phyloP scores from a whole-genome alignment of 2,329 filamentous ascomycete genomes.

The Nothophoma quercina region DNA sequence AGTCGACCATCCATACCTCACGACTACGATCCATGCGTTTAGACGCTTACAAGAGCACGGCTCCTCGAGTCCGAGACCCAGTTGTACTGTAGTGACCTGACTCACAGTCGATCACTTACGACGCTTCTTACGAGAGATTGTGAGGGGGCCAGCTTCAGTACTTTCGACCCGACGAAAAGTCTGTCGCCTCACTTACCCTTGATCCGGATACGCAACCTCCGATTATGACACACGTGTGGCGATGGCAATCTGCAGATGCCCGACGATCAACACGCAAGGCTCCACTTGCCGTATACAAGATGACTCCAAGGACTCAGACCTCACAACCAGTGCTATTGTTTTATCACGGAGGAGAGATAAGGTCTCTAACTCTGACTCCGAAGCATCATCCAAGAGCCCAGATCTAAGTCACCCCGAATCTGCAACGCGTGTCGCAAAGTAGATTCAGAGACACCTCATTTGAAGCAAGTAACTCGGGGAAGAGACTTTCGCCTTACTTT shows the following conservation, averaged over 20 bases:
- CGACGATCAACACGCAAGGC: not conserved
- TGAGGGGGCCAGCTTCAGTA: no score
- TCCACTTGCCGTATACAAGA: not conserved
- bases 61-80: no score
- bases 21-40: no score
- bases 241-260: constrained; percentile 3
- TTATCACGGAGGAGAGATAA: not conserved
- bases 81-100: no score
- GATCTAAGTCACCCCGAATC: not conserved
- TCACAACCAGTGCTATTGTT: not conserved
- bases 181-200: no score
- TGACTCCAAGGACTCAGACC: not conserved
- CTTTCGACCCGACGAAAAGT: no score
- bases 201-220: no score
- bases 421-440: not conserved
- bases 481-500: not conserved
- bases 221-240: not conserved
- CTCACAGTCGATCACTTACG: no score
- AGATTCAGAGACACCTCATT: not conserved
- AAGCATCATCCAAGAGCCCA: not conserved
- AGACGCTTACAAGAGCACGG: no score
- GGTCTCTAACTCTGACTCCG: not conserved
- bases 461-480: not conserved
- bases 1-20: no score
- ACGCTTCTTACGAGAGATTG: no score